Base-by-base conservation (phyloP, 257 asterid genomes). In the Forsythia viridissima region DNA sequence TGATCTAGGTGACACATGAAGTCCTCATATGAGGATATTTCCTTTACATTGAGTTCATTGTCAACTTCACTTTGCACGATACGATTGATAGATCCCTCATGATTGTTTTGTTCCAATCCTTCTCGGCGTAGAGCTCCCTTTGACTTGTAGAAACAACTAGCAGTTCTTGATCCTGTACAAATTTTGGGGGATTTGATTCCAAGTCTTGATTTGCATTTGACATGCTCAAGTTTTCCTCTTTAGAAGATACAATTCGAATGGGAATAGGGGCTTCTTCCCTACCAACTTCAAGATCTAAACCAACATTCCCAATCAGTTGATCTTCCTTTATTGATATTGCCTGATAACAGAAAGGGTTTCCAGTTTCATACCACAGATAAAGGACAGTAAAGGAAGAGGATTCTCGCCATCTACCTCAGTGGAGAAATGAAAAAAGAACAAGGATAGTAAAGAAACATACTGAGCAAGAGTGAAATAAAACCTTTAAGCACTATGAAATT, bases 301-400 rank as follows among this genome's bases (percentile, higher is more conserved):
- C 86, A 87, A 89, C 92, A 87, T 91, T 91, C 78, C 91, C 94
- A 70, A 93, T 86, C 71, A 95, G 89, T 79, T 90, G 89, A 82
- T 83, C 80, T 87, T 95, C 99, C 86, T 91, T 88, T 79, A 80
- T 84, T 44, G 97, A 86, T 84, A 95, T 90, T 83, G 90, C 98
- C 99, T 95, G 87, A 76, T 80, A 85, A 9, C 55, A 72, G 71
- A 75, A 39, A 57, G 68, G 78, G 43, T 46, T 21, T 76, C 80
- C 82, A 68, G 73, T 72, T 6, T 63, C 43, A 70, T 71, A 52
- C 34, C 6, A 57, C 13, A 24, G 44, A 59, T 42, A 79, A 71
- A 57, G 73, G 61, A 2, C 4, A 40, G 55, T 2, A 76, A 30
- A 21, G 48, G 18, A 68, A 57, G 37, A 48, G 52, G 48, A 9